phyloP scores from a whole-genome alignment of 305 asterid species.

The Rubia peregrina region DNA sequence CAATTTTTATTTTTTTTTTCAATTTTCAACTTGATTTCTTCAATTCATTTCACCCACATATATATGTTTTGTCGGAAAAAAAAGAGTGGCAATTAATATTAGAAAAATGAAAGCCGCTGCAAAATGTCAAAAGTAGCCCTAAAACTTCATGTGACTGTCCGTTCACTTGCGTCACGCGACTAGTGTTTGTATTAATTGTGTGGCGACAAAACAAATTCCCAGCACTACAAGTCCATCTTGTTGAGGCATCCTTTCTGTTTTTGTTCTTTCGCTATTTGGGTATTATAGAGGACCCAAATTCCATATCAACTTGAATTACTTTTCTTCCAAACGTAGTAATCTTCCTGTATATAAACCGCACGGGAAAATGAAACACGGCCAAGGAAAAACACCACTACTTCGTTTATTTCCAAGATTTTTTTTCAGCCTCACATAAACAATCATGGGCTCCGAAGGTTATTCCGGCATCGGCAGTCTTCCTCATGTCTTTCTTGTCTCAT shows the following conservation, averaged over 20 bases:
- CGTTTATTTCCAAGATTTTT: neutral
- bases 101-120: no score
- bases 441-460: constrained; percentile 25
- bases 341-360: neutral
- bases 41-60: no score
- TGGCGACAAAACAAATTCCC: neutral
- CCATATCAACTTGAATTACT: neutral
- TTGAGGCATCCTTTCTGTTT: neutral
- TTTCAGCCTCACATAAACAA: neutral
- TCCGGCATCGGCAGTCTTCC: constrained; percentile 4
- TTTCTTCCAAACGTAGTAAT: neutral
- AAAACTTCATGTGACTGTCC: neutral
- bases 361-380: neutral
- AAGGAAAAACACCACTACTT: no score
- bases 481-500: constrained; percentile 58
- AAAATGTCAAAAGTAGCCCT: neutral
- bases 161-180: neutral
- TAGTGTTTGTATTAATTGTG: no score
- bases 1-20: no score
- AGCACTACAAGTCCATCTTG: neutral
- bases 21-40: no score
- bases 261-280: neutral
- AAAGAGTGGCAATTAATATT: no score
- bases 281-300: neutral
- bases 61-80: no score